Evolutionary conservation across 768 basidiomycete genomes (phyloP), one percentile per base, ranked within the genome.

Genomic region (Trametes punicea): DNA sequence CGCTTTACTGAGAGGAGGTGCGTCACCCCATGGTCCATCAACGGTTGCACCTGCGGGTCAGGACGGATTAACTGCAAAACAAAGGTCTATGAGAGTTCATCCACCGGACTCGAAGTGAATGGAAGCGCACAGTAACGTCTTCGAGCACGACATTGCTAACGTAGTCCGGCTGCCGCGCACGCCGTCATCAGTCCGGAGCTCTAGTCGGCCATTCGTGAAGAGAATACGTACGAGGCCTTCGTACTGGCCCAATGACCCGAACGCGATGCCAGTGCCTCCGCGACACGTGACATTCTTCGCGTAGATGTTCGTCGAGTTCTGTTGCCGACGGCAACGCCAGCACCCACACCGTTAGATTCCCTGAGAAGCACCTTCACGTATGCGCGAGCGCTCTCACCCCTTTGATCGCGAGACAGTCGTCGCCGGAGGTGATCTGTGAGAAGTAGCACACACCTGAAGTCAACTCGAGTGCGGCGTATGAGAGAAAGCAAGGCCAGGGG

Each of bases 381-480:
- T 11, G 54, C 25, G 3, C 11, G 20, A 42, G 31, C 48, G 25
- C n/a, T 67, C 79, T 25, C 62, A 82, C 81, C 6, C 81, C 82
- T 70, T 84, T 83, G 70, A 84, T 80, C 7, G 81, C 82, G n/a
- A 84, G 67, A 55, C 82, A 84, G 60, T 84, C 82, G 62, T 84
- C 83, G 16, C 82, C 81, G 51, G 76, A 80, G n/a, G 81, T 83
- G 16, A 84, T 65, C 69, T 68, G 46, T 16, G 18, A 20, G 0
- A 34, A 34, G 27, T 3, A 15, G n/a, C 6, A 11, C 20, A 13
- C 4, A n/a, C 3, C 13, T 4, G 11, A 4, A 2, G 10, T 44
- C 42, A 44, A 16, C 21, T 5, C 9, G 34, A 25, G 26, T 18
- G 2, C 21, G 30, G 18, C 30, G 33, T 33, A 15, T 31, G 33